Percentiles rank a stretch among this genome's conserved stretches.
Conservation (phyloP, 495 filamentous ascomycete species). For the Penicillium soppii region DNA sequence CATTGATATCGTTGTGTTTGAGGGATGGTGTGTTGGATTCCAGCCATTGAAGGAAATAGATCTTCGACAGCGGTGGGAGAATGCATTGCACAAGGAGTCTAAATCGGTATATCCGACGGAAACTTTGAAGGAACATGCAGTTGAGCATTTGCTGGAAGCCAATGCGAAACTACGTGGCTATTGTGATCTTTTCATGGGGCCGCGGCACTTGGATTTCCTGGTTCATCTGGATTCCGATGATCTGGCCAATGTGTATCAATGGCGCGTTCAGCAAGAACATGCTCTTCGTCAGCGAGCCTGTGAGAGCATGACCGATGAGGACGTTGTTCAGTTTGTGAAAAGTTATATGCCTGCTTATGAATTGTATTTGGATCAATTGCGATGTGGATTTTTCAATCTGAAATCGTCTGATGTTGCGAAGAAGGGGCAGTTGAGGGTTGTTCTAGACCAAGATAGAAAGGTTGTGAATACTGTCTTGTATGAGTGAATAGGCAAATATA, state of each 20-base stretch:
- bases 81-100: neutral
- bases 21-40: slow-evolving; percentile 23
- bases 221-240: slow-evolving; percentile 18
- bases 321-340: slow-evolving; percentile 13
- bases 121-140: slow-evolving; percentile 12
- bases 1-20: slow-evolving; percentile 16
- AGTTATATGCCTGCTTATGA: slow-evolving; percentile 22
- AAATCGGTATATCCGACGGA: neutral
- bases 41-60: slow-evolving; percentile 5
- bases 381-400: slow-evolving; percentile 1
- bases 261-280: slow-evolving; percentile 18
- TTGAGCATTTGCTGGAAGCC: slow-evolving; percentile 10
- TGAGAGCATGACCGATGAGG: slow-evolving; percentile 14
- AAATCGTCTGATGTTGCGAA: neutral
- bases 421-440: slow-evolving; percentile 12
- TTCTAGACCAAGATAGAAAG: slow-evolving; percentile 9
- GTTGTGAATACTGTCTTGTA: slow-evolving; percentile 1
- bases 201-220: slow-evolving; percentile 12
- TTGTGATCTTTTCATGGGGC: slow-evolving; percentile 17
- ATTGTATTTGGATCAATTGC: slow-evolving; percentile 14
- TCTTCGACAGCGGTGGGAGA: slow-evolving; percentile 4
- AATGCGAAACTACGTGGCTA: slow-evolving; percentile 13
- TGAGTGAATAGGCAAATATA: neutral
- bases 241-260: slow-evolving; percentile 19
- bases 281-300: slow-evolving; percentile 1